Evolutionary conservation across 2,329 filamentous ascomycete species (phyloP).

Genomic region (Claviceps sorghi): DNA sequence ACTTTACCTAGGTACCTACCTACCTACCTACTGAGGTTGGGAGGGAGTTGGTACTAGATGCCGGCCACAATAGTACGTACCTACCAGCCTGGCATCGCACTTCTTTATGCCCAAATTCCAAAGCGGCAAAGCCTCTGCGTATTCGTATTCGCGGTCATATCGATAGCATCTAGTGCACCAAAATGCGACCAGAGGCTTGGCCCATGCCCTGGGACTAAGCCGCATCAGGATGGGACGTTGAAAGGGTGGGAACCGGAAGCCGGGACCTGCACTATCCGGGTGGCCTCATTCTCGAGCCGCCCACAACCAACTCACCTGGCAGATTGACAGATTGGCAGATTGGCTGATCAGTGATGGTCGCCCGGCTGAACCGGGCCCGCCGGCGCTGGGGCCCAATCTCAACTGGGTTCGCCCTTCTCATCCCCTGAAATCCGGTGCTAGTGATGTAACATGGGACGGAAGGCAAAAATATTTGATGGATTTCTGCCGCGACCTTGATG

Average conservation of each 20-base stretch:
- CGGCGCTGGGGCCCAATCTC: not conserved
- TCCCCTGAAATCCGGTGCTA: constrained; percentile 3
- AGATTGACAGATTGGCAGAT: not conserved
- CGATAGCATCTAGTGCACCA: not conserved
- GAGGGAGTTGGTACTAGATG: not conserved
- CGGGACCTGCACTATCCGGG: constrained; percentile 15
- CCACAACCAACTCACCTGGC: constrained; percentile 10
- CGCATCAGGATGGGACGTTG: not conserved
- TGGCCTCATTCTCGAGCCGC: constrained; percentile 22
- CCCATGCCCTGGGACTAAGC: not conserved
- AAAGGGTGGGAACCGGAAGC: constrained; percentile 14
- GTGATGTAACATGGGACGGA: not conserved
- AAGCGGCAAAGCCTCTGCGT: not conserved
- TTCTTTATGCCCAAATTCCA: no score
- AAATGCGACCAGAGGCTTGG: not conserved
- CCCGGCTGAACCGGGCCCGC: not conserved
- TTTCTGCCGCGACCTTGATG: not conserved
- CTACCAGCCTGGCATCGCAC: no score
- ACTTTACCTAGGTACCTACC: no score
- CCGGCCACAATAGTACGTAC: not conserved
- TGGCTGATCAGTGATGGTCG: not conserved
- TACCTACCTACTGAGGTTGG: no score
- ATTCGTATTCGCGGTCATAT: constrained; percentile 4
- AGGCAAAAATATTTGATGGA: constrained; percentile 1
- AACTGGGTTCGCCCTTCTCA: not conserved